Evolutionary conservation across 805 yeast genomes (phyloP).

Genomic region (Candida ortonii): DNA sequence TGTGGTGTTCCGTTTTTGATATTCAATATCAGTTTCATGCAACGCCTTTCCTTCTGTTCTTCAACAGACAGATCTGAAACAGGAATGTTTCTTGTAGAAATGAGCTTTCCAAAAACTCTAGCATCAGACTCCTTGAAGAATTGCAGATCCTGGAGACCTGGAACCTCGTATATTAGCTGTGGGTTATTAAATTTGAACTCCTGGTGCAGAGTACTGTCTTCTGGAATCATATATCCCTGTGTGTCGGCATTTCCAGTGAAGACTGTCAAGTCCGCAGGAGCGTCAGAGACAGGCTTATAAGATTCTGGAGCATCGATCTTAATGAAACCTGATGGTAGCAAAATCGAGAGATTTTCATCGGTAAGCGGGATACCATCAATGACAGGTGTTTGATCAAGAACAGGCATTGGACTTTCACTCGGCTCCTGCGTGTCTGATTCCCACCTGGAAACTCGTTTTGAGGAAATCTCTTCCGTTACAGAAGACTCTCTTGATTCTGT

Average conservation of each 20-base stretch:
- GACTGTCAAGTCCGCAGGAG: conserved; percentile 18
- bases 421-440: conserved; percentile 15
- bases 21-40: conserved; percentile 61
- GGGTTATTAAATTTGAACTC: conserved; percentile 32
- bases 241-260: conserved; percentile 21
- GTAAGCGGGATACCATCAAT: conserved; percentile 40
- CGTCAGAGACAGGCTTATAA: conserved; percentile 35
- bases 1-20: conserved; percentile 77
- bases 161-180: conserved; percentile 49
- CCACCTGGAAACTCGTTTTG: conserved; percentile 13
- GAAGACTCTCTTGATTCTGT: conserved; percentile 14
- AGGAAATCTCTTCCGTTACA: neutral
- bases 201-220: conserved; percentile 34
- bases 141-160: conserved; percentile 64
- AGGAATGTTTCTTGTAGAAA: conserved; percentile 32
- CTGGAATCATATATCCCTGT: conserved; percentile 52
- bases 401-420: neutral
- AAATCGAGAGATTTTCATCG: conserved; percentile 42
- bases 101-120: conserved; percentile 63
- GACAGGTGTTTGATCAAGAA: conserved; percentile 21
- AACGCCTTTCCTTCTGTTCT: conserved; percentile 57
- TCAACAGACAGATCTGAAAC: conserved; percentile 41
- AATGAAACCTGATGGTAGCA: conserved; percentile 53
- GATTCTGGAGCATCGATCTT: conserved; percentile 43
- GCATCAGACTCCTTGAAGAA: conserved; percentile 70